Conservation (phyloP, 345 rosid genomes). For the Balakata baccata region DNA sequence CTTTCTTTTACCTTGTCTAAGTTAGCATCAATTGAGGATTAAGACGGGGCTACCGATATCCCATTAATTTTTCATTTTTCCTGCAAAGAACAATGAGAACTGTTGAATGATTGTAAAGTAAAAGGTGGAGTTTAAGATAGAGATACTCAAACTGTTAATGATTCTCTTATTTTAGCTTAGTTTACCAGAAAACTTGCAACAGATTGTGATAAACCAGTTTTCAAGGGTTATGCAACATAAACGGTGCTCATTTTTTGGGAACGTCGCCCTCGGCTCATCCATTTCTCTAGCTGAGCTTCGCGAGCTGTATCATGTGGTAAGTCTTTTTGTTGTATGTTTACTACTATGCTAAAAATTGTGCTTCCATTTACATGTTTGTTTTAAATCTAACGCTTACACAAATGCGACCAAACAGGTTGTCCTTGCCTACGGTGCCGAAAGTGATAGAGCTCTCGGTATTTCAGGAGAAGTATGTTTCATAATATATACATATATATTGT, state of each 20-base stretch:
- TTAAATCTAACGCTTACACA: not conserved
- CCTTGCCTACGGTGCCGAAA: conserved; percentile 96
- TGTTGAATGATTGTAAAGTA: not conserved
- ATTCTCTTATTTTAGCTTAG: conserved; percentile 43
- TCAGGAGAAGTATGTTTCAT: conserved; percentile 72
- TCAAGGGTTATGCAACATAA: conserved; percentile 65
- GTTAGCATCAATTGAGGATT: not conserved
- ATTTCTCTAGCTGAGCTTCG: conserved; percentile 72
- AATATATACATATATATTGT: not conserved
- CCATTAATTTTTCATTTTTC: not conserved
- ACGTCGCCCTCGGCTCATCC: conserved; percentile 68
- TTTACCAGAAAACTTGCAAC: conserved; percentile 51
- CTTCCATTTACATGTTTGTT: not conserved
- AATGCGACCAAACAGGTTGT: conserved; percentile 58
- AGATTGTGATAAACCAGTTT: conserved; percentile 85
- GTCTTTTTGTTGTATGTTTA: not conserved
- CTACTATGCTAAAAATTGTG: not conserved
- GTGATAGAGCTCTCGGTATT: conserved; percentile 74
- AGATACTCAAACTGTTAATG: not conserved
- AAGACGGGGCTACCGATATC: not conserved
- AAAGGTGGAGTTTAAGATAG: not conserved
- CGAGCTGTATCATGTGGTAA: conserved; percentile 71
- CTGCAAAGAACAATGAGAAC: not conserved
- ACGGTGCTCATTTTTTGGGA: conserved; percentile 73
- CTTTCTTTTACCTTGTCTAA: not conserved